phyloP scores from a whole-genome alignment of 805 yeast species.

The Wickerhamiella sergipiensis region DNA sequence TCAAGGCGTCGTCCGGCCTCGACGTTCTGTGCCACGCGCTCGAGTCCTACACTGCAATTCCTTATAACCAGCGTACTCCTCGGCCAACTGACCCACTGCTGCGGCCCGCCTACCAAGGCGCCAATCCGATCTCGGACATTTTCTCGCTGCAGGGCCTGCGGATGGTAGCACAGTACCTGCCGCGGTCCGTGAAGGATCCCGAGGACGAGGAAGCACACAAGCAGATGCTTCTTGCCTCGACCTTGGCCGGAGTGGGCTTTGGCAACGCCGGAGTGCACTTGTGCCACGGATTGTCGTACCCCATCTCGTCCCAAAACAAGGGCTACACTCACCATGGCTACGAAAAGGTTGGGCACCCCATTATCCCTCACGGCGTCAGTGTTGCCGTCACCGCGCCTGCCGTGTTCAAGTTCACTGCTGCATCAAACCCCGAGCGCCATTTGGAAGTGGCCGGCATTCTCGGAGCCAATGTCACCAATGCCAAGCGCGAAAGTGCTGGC shows the following conservation, averaged over 20 bases:
- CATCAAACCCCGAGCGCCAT: constrained; percentile 29
- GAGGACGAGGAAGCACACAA: constrained; percentile 31
- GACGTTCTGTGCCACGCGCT: constrained; percentile 34
- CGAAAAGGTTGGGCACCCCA: constrained; percentile 27
- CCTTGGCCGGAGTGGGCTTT: constrained; percentile 34
- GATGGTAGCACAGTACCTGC: constrained; percentile 29
- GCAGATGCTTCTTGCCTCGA: constrained; percentile 32
- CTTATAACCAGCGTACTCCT: constrained; percentile 27
- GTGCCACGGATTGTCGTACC: constrained; percentile 31
- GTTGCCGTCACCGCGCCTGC: constrained; percentile 35
- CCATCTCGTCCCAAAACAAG: constrained; percentile 27
- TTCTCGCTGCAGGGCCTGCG: constrained; percentile 31
- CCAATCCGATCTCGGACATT: constrained; percentile 33
- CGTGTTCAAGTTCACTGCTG: constrained; percentile 28
- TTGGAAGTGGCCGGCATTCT: constrained; percentile 25
- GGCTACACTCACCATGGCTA: constrained; percentile 27
- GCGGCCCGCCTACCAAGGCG: constrained; percentile 31
- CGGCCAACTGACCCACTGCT: constrained; percentile 26
- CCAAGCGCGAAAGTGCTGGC: constrained; percentile 26
- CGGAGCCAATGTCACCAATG: constrained; percentile 26
- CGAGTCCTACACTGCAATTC: constrained; percentile 35
- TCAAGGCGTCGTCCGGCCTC: constrained; percentile 31
- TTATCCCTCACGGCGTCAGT: constrained; percentile 33
- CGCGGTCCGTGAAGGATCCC: constrained; percentile 28
- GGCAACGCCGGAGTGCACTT: constrained; percentile 34